A percentile compares a stretch with the other conserved stretches of the same genome.
phyloP scores from a whole-genome alignment of 1,139 yeast genomes.

The Geotrichum reessii region DNA sequence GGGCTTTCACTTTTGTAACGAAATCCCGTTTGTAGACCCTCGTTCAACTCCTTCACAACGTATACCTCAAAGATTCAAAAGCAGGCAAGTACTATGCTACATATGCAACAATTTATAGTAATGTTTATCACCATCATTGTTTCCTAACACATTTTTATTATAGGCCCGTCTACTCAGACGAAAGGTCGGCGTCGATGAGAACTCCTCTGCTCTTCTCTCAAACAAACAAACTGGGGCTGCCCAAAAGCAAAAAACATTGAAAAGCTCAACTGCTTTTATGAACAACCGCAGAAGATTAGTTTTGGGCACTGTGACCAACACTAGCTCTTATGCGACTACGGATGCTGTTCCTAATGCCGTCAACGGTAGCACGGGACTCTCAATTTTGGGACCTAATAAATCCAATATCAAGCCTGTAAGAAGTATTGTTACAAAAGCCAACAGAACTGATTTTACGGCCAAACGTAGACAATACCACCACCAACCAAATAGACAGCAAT shows the following conservation, averaged over 20 bases:
- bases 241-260: background rate
- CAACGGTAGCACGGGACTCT: background rate
- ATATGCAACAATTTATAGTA: background rate
- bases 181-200: slow-evolving; percentile 9
- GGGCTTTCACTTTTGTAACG: background rate
- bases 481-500: background rate
- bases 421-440: background rate
- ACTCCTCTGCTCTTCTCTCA: slow-evolving; percentile 4
- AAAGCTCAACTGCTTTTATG: background rate
- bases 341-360: background rate
- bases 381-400: background rate
- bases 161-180: slow-evolving; percentile 6
- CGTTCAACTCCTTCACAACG: slow-evolving; percentile 4
- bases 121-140: background rate
- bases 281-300: slow-evolving; percentile 7
- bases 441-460: background rate
- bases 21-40: background rate
- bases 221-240: background rate
- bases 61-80: slow-evolving; percentile 4
- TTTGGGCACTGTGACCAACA: slow-evolving; percentile 15
- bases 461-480: background rate
- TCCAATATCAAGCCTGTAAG: background rate
- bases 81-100: slow-evolving; percentile 3
- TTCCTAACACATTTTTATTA: background rate
- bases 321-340: background rate